Base-by-base conservation (phyloP, 345 rosid species). In the Lumnitzera littorea region DNA sequence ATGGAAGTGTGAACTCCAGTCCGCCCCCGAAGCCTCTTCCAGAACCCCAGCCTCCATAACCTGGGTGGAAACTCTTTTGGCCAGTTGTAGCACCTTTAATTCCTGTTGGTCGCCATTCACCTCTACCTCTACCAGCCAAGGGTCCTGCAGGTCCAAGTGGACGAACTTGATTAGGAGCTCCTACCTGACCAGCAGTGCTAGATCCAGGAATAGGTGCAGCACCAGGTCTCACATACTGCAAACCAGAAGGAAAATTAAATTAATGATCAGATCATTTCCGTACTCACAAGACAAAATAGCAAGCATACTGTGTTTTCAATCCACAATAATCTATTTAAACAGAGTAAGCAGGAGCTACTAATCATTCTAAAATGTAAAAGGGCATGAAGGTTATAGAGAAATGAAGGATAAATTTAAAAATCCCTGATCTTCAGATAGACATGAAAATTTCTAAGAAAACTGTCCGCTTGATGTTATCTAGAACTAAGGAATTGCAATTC, bases 221-320 rank as follows among this genome's bases (percentile, higher is more conserved):
- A 68, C 95, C 97, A 14, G 97, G 99, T 68, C 99, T 95, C 66
- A 91, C 97, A 80, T 95, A 95, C 99, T 95, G 85, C 91, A 83
- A 58, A 48, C 12, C 55, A 64, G 72, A 62, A 46, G 64, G 29
- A 52, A 24, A 46, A 64, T 25, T 51, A 25, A 13, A 43, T 56
- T 56, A 67, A 69, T 48, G 50, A 27, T 43, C 46, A 62, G 65
- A 62, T 51, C 20, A 36, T 36, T 9, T 1, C 43, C 43, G 0
- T 36, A 36, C 43, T 36, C 7, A 36, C 7, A 36, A 36, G 43
- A 36, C 11, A 36, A 9, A 20, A 36, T 9, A 4, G 43, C 43
- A 36, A 36, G 9, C 2, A 0, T 36, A 36, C 3, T 5, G 43
- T 36, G 43, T 7, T 29, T 6, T 9, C 43, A 36, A 7, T 9